A percentile compares a stretch with the other conserved stretches of the same genome.
phyloP scores from a whole-genome alignment of 441 rosid genomes.

The Arabidopsis lyrata region DNA sequence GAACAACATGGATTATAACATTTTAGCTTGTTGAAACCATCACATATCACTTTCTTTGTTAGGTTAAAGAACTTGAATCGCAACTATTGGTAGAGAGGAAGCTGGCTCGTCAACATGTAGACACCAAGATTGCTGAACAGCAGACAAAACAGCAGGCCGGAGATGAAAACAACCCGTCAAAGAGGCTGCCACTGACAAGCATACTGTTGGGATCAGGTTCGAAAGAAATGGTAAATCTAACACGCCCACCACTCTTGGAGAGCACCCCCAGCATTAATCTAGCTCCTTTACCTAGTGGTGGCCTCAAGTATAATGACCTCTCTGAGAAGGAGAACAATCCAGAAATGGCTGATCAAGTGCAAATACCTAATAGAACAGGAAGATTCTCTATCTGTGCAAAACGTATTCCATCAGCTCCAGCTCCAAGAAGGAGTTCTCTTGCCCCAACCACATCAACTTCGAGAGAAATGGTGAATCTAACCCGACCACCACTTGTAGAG shows the following conservation, averaged over 20 bases:
- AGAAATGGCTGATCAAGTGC: slow-evolving; percentile 57
- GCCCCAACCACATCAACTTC: slow-evolving; percentile 56
- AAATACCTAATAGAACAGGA: slow-evolving; percentile 71
- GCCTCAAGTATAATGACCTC: slow-evolving; percentile 52
- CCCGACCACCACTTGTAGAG: slow-evolving; percentile 51
- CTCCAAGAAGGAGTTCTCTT: slow-evolving; percentile 81
- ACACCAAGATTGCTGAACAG: slow-evolving; percentile 83
- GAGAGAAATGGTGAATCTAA: slow-evolving; percentile 53
- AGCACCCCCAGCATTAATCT: slow-evolving; percentile 46
- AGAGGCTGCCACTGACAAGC: slow-evolving; percentile 64
- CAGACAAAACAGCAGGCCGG: slow-evolving; percentile 60
- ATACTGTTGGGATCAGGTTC: slow-evolving; percentile 47
- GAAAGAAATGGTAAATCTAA: slow-evolving; percentile 52
- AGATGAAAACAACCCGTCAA: slow-evolving; percentile 53
- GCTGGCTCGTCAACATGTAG: slow-evolving; percentile 95
- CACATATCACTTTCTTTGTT: slow-evolving; percentile 33
- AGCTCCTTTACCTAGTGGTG: slow-evolving; percentile 52
- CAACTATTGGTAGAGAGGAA: slow-evolving; percentile 93
- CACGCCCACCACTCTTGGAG: slow-evolving; percentile 51
- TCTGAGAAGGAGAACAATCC: slow-evolving; percentile 93
- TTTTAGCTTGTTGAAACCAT: slow-evolving; percentile 20
- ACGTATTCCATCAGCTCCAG: slow-evolving; percentile 53
- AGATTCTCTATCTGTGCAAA: slow-evolving; percentile 77
- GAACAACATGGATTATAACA: background rate
- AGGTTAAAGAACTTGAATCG: slow-evolving; percentile 90